Evolutionary conservation across 352 stramenopile genomes (phyloP).

Genomic region (Elongisporangium anandrum): DNA sequence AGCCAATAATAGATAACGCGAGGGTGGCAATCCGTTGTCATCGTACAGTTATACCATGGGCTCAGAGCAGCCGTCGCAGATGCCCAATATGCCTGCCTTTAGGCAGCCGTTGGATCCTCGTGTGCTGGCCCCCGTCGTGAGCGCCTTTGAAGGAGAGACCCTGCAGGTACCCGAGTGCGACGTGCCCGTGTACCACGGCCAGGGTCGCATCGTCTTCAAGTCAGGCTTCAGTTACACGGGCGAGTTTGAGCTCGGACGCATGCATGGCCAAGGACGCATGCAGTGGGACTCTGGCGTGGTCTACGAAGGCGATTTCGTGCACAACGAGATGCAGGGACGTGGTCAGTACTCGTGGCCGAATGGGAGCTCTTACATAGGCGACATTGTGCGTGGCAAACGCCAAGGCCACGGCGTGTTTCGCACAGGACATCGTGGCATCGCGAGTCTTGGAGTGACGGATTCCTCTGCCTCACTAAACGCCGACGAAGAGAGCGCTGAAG

Average conservation of each 20-base stretch:
- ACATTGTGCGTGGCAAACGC: constrained; percentile 59
- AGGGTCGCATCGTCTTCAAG: constrained; percentile 48
- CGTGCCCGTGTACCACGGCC: constrained; percentile 54
- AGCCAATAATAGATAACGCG: no score
- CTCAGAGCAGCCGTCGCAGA: no score
- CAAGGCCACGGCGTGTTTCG: constrained; percentile 71
- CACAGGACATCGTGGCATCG: constrained; percentile 24
- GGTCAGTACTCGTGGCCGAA: constrained; percentile 79
- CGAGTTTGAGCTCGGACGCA: constrained; percentile 52
- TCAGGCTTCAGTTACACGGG: constrained; percentile 70
- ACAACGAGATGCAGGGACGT: constrained; percentile 64
- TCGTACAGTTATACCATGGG: no score
- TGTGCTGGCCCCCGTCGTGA: constrained; percentile 49
- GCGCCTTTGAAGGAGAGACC: constrained; percentile 45
- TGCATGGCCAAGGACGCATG: constrained; percentile 72
- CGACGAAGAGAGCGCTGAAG: constrained; percentile 3
- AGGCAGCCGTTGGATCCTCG: constrained; percentile 43
- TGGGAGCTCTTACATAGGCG: constrained; percentile 74
- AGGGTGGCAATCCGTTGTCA: no score
- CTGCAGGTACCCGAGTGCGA: constrained; percentile 32
- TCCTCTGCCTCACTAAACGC: background rate
- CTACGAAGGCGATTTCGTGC: constrained; percentile 68
- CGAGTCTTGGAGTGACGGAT: background rate
- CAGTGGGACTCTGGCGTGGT: constrained; percentile 52
- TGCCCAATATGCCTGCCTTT: no score